Conservation (phyloP, 2,329 filamentous ascomycete genomes). For the Aspergillus vadensis region DNA sequence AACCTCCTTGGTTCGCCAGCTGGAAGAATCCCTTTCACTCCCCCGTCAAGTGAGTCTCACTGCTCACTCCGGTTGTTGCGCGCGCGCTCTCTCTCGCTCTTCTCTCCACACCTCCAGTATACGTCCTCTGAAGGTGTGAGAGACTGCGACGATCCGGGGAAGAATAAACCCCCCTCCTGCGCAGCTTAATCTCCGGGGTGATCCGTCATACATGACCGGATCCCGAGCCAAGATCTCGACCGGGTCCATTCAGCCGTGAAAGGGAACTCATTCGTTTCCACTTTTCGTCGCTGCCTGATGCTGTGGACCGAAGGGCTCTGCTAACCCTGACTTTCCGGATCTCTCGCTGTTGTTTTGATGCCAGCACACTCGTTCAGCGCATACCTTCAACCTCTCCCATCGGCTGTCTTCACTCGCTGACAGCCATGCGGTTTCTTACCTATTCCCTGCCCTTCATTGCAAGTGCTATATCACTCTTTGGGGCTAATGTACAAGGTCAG, state of each 20-base stretch:
- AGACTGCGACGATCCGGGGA: background rate
- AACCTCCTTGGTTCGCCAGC: background rate
- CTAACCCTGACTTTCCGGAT: background rate
- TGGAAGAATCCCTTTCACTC: background rate
- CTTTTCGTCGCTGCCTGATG: constrained; percentile 25
- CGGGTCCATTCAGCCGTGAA: background rate
- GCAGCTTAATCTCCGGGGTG: background rate
- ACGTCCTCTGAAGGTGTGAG: background rate
- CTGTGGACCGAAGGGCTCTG: background rate
- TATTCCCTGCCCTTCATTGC: constrained; percentile 30
- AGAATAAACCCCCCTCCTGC: background rate
- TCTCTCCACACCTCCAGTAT: background rate
- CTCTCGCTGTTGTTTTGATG: background rate
- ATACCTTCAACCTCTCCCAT: constrained; percentile 7
- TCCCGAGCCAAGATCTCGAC: constrained; percentile 8
- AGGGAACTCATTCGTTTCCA: background rate
- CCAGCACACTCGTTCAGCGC: too few relatives aligned
- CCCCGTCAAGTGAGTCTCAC: background rate
- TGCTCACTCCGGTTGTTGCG: background rate
- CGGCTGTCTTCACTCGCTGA: constrained; percentile 10
- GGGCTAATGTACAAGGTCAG: constrained; percentile 19
- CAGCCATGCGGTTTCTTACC: constrained; percentile 31
- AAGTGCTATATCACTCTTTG: constrained; percentile 29
- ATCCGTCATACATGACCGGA: constrained; percentile 4
- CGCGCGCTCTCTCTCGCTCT: too few relatives aligned